Evolutionary conservation across 148 eudicot genomes (phyloP).

Genomic region (Vaccinium macrocarpon): DNA sequence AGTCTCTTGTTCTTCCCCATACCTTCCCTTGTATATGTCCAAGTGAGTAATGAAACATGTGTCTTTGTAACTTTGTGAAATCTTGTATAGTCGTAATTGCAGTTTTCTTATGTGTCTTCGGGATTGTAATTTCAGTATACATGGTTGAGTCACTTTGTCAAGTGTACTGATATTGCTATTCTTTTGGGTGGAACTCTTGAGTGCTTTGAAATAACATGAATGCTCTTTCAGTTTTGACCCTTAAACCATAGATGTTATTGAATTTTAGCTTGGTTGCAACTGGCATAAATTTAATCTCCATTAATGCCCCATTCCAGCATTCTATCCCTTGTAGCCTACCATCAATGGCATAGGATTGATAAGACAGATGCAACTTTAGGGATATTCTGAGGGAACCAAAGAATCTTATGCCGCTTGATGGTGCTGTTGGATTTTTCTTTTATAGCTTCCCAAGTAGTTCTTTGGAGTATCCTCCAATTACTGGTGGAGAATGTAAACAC

Average conservation of each 20-base stretch:
- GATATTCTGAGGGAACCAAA: background rate
- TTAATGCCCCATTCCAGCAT: background rate
- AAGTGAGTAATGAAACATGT: background rate
- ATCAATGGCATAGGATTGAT: background rate
- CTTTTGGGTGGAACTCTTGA: background rate
- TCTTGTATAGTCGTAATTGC: too few relatives aligned
- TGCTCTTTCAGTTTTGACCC: background rate
- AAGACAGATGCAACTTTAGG: background rate
- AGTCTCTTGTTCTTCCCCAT: background rate
- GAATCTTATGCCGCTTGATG: background rate
- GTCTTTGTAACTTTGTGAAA: background rate
- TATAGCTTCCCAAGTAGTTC: background rate
- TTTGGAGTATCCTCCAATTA: background rate
- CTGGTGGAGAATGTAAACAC: background rate
- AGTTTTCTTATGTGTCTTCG: background rate
- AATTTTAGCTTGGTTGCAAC: background rate
- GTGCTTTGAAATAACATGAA: background rate
- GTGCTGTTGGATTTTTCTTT: background rate
- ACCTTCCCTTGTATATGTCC: background rate
- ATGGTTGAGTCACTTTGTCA: background rate
- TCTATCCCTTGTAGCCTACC: background rate
- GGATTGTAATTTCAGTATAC: background rate
- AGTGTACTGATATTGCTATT: background rate
- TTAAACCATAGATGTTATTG: background rate
- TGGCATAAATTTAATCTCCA: background rate